Percentiles rank a stretch among this genome's conserved stretches.
Evolutionary conservation across 2,329 filamentous ascomycete species (phyloP).

Genomic region (Beauveria caledonica): DNA sequence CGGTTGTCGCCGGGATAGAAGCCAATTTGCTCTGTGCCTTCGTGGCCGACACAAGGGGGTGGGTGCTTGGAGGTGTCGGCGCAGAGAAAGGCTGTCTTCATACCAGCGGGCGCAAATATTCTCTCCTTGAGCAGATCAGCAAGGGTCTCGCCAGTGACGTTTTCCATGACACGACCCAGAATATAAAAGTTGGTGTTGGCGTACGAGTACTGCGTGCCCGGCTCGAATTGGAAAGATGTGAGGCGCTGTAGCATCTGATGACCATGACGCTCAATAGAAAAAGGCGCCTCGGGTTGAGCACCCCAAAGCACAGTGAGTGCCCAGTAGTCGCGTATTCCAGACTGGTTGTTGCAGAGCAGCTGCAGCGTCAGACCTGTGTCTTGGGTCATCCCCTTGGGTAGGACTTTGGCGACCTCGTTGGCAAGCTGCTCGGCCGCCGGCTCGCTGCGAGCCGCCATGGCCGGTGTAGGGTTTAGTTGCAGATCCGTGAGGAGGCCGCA

Average conservation of each 20-base stretch:
- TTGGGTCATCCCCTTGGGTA: conserved; percentile 16
- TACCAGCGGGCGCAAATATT: conserved; percentile 32
- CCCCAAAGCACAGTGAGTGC: conserved; percentile 35
- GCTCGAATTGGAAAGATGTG: conserved; percentile 31
- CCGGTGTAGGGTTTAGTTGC: conserved; percentile 21
- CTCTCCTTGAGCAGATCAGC: conserved; percentile 27
- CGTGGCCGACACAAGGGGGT: conserved; percentile 35
- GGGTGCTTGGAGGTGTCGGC: conserved; percentile 30
- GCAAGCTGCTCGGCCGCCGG: conserved; percentile 21
- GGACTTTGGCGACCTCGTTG: conserved; percentile 18
- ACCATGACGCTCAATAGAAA: conserved; percentile 25
- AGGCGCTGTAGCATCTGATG: conserved; percentile 23
- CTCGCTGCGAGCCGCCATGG: conserved; percentile 20
- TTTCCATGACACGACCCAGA: conserved; percentile 29
- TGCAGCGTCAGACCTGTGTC: conserved; percentile 25
- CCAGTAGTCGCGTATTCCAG: conserved; percentile 38
- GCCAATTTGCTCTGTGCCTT: conserved; percentile 29
- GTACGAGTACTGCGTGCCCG: conserved; percentile 35
- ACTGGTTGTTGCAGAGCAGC: conserved; percentile 32
- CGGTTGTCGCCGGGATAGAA: conserved; percentile 29
- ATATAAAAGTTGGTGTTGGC: conserved; percentile 35
- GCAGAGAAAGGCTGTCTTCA: conserved; percentile 31
- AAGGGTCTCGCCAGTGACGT: conserved; percentile 26
- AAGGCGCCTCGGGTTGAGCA: conserved; percentile 29
- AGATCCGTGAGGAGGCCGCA: conserved; percentile 29